Conservation (phyloP, 2,329 filamentous ascomycete species). For the Nectriaceae sp. region DNA sequence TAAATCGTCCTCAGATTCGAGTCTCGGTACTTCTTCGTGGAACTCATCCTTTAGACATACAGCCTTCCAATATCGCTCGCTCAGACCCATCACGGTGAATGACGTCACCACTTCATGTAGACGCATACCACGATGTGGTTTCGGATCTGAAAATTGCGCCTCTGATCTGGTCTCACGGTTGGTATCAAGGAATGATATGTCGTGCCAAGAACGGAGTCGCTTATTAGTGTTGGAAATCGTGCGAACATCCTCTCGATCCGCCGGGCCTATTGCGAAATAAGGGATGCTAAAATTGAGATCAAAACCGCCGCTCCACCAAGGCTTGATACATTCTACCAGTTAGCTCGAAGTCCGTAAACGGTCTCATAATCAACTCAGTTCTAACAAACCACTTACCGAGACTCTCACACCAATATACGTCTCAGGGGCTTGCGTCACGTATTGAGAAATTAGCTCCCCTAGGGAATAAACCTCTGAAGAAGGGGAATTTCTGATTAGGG, state of each 20-base stretch:
- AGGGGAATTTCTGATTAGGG: slow-evolving; percentile 9
- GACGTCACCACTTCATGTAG: slow-evolving; percentile 7
- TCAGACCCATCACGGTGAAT: slow-evolving; percentile 7
- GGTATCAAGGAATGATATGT: slow-evolving; percentile 6
- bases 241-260: slow-evolving; percentile 1
- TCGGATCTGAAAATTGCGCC: neutral
- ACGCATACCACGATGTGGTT: neutral
- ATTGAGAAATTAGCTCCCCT: slow-evolving; percentile 9
- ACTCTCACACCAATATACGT: slow-evolving; percentile 4
- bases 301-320: slow-evolving; percentile 8
- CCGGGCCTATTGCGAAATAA: slow-evolving; percentile 6
- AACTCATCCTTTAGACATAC: slow-evolving; percentile 4
- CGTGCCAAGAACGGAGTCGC: slow-evolving; percentile 1
- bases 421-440: slow-evolving; percentile 7
- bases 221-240: neutral
- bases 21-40: neutral
- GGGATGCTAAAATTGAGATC: slow-evolving; percentile 12
- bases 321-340: neutral
- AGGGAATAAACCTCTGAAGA: slow-evolving; percentile 1
- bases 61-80: slow-evolving; percentile 6
- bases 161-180: neutral
- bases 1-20: slow-evolving; percentile 1
- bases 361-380: too few species aligned
- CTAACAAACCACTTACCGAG: slow-evolving; percentile 10
- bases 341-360: too few species aligned